Percentiles rank a stretch among this genome's conserved stretches.
Evolutionary conservation across 345 rosid genomes (phyloP).

Genomic region (Eucalyptus pumila): DNA sequence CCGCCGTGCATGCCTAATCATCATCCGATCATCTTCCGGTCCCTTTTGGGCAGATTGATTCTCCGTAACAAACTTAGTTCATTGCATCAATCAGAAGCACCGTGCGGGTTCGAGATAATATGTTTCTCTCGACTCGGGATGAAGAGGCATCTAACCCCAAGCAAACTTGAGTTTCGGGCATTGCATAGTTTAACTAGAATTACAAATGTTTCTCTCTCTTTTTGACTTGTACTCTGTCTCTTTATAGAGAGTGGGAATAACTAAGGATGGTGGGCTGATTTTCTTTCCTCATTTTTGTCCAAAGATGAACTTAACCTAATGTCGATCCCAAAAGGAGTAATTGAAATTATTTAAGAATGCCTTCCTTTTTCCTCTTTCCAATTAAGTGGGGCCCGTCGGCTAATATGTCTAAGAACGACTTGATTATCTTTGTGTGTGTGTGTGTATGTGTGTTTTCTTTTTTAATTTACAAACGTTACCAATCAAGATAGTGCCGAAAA

Average conservation of each 20-base stretch:
- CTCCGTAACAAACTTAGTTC: neutral
- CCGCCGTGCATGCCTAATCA: neutral
- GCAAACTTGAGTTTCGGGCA: neutral
- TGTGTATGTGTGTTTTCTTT: no score
- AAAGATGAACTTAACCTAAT: neutral
- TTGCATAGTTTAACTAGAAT: neutral
- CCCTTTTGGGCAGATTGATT: neutral
- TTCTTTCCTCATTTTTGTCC: neutral
- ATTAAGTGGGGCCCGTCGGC: neutral
- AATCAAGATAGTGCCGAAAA: neutral
- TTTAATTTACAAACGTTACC: neutral
- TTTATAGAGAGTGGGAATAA: no score
- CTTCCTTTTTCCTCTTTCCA: neutral
- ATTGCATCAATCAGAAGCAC: neutral
- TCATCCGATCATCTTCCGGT: neutral
- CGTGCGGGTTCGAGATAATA: neutral
- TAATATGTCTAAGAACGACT: neutral
- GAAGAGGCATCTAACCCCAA: neutral
- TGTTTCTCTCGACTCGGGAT: neutral
- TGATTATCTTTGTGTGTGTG: no score
- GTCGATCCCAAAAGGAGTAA: neutral
- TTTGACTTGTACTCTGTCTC: no score
- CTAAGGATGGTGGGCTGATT: neutral
- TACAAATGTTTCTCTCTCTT: neutral
- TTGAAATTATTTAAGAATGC: neutral